A percentile compares a stretch with the other conserved stretches of the same genome.
These are phyloP conservation scores for Apiospora koreana DNA, from an alignment of 2,329 filamentous ascomycete species.

Conservation along the genomic window DNA sequence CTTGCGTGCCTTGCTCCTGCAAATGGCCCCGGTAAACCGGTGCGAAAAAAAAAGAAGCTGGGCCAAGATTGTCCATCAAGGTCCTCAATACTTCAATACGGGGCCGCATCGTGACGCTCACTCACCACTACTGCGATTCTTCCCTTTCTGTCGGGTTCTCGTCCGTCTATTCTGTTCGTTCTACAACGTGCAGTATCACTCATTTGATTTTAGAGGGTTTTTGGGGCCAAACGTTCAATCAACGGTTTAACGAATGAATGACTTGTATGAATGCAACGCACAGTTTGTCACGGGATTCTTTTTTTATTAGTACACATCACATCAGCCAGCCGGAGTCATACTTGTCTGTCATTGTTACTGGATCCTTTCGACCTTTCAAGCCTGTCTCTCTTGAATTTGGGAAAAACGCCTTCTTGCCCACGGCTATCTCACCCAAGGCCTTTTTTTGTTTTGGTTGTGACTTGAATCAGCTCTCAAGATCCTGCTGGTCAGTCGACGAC, in stretches of 20 bases:
- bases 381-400: not conserved
- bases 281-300: not conserved
- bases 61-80: conserved; percentile 21
- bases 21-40: not conserved
- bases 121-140: not conserved
- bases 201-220: not conserved
- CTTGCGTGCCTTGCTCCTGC: too few species aligned
- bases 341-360: not conserved
- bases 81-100: conserved; percentile 17
- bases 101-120: not conserved
- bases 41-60: not conserved
- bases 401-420: too few species aligned
- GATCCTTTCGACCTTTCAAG: not conserved
- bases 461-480: not conserved
- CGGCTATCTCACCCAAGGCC: not conserved
- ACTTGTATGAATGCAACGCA: not conserved
- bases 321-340: not conserved
- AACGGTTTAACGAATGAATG: not conserved
- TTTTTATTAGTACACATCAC: not conserved
- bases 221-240: not conserved
- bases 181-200: not conserved
- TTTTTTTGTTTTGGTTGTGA: not conserved
- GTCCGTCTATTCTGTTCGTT: not conserved
- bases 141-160: not conserved
- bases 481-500: not conserved